Evolutionary conservation across 2,329 filamentous ascomycete species (phyloP), one percentile per base, ranked within the genome.

Genomic region (Arthrobotrys conoides): DNA sequence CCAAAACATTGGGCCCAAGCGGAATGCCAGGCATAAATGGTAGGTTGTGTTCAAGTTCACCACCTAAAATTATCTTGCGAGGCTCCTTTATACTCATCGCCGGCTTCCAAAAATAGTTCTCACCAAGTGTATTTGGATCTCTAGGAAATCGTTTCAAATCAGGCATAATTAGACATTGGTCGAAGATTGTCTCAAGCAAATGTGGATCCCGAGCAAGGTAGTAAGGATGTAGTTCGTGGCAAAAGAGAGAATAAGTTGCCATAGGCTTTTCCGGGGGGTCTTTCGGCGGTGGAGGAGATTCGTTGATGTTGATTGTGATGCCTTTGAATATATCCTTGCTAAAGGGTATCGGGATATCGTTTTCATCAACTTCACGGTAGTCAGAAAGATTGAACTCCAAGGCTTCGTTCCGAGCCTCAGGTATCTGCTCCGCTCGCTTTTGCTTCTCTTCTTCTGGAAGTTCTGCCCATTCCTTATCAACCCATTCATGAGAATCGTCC

Each of bases 71-170:
- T 3, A 77, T 44, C 12, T 68, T 67, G 1, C 22, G 18, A 10
- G 73, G 73, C 9, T 77, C 73, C 18, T 63, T 71, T 14, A 77
- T 53, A 27, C 73, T 77, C 57, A 77, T 67, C 3, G 67, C 73
- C 9, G 73, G 73, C 38, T 71, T 77, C 67, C 68, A 77, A 57
- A 77, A 77, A 18, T 71, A 71, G 38, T 77, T 77, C 53, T 71
- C 73, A 2, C 68, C 68, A 10, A 68, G 49, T 16, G 51, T 59
- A n/a, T 66, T 41, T 0, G 49, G 49, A 9, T 71, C 63, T 5
- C 8, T n/a, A 4, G 73, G 67, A 24, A 77, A 77, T 10, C 63
- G 33, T 22, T 59, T 49, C 44, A 77, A 61, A 20, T 71, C 49
- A 1, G 73, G 73, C 16, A 49, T 41, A 14, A 77, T 77, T 3